Conservation (phyloP, 306 rosid genomes). For the Senna tora region DNA sequence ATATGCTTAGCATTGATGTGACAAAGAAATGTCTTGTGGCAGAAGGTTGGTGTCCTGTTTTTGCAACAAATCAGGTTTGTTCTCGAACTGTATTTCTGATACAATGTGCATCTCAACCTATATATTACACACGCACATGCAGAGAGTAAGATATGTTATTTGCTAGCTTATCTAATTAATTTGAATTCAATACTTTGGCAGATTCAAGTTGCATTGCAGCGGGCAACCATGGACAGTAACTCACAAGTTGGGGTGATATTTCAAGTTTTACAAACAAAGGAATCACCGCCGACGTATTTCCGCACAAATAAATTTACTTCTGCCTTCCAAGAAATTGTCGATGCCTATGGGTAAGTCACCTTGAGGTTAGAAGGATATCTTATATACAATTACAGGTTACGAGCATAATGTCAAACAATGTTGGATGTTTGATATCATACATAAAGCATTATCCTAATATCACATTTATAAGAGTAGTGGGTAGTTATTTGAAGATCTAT, state of each 20-base stretch:
- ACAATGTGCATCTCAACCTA: constrained; percentile 15
- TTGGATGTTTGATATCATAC: background rate
- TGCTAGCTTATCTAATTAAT: constrained; percentile 23
- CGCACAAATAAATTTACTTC: constrained; percentile 72
- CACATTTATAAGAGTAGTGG: background rate
- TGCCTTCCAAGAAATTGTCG: constrained; percentile 79
- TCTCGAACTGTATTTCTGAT: constrained; percentile 29
- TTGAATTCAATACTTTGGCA: constrained; percentile 41
- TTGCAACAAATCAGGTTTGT: constrained; percentile 75
- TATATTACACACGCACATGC: background rate
- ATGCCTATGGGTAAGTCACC: constrained; percentile 79
- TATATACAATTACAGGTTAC: background rate
- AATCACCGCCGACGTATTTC: constrained; percentile 72
- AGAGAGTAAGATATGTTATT: constrained; percentile 2
- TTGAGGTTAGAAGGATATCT: background rate
- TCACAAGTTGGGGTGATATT: constrained; percentile 72
- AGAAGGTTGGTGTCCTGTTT: constrained; percentile 91
- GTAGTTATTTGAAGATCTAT: background rate
- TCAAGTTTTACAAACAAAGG: constrained; percentile 73
- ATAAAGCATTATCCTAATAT: background rate
- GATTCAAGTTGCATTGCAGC: constrained; percentile 62
- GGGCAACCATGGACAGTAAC: constrained; percentile 62
- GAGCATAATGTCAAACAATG: background rate
- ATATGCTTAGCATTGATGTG: constrained; percentile 90
- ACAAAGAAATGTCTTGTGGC: constrained; percentile 88